Base-by-base conservation (phyloP, 352 stramenopile genomes). In the Phytophthora vignae region DNA sequence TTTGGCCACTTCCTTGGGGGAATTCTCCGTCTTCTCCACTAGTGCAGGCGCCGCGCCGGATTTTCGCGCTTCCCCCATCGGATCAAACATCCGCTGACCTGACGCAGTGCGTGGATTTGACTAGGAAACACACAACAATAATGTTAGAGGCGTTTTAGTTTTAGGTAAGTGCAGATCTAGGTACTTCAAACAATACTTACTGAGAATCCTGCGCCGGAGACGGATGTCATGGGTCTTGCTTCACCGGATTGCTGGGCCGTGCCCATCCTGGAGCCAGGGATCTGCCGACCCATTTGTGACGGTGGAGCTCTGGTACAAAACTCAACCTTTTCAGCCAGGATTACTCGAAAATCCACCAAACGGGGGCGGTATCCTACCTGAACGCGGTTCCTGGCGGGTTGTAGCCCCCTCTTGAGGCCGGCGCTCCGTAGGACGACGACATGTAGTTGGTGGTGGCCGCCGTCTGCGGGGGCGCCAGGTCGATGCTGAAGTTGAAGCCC, bases 161-260 rank as follows among this genome's bases (percentile, higher is more conserved):
- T 29, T 4, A 29, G 27, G 27, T 29, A 7, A 29, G 4, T 29
- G 42, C 9, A 49, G 8, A 21, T 49, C 5, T 12, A 49, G 38
- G 12, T 52, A 38, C 19, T 29, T 29, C 21, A 55, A 55, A 38
- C 27, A 46, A 33, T 36, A 17, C 83, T 63, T 64, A 95, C 88
- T 75, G 87, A 94, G 64, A 96, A 98, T 2, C 94, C 93, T n/a
- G 95, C 94, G 15, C 94, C 95, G 7, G 93, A 91, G 6, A 98
- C 92, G 2, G 91, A 98, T 11, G 95, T 98, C 94, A 98, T 98
- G 14, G 95, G 95, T 31, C 95, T 77, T 4, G 93, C 92, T 55
- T 97, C 93, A 12, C 81, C 74, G 0, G 65, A 69, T 38, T 83
- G 79, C 31, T 90, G 84, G 2, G 82, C 78, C 4, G 87, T 96